Evolutionary conservation across 2,329 filamentous ascomycete species (phyloP), one percentile per base, ranked within the genome.

Genomic region (Emericellopsis atlantica): DNA sequence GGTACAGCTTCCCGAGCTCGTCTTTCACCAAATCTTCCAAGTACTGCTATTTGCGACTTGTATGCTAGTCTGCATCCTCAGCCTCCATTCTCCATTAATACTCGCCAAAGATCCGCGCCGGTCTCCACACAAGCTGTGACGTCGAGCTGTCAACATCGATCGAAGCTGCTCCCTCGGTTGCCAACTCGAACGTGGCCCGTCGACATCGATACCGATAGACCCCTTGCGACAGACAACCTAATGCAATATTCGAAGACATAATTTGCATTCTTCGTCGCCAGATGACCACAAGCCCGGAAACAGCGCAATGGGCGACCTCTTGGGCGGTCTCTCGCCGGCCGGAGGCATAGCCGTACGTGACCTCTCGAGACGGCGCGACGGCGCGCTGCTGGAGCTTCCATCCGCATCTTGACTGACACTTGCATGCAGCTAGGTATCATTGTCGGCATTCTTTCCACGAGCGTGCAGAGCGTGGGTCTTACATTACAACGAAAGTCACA

Each of bases 401-500:
- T 10, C 24, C 16, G n/a, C 32, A 15, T 11, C 14, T 33, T 32
- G 16, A 15, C 26, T 21, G 31, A 15, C 37, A 29, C 12, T 26
- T 10, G 36, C 12, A 14, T 31, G 11, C 56, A 93, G 87, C 74
- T 96, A 56, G 92, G 92, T 55, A 88, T 98, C 57, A 64, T 95
- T 48, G 90, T 95, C 57, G 92, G 92, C 52, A 74, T 98, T 48
- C 60, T 95, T 51, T 96, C 90, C 44, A 95, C 92, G 45, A 92
- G 88, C 59, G 77, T 96, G 21, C 92, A 98, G 62, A 95, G 89
- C 59, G 71, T 98, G 53, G 92, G 92, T 49, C 74, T 98, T 48
- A 98, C 92, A 26, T 74, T 98, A 22, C 92, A 98, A 65, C 86
- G 92, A 59, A 96, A 98, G 65, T 96, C 92, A 48, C 92, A 98